These are phyloP conservation scores for Exophiala mesophila DNA, from an alignment of 2,329 filamentous ascomycete genomes.

Conservation along the genomic window DNA sequence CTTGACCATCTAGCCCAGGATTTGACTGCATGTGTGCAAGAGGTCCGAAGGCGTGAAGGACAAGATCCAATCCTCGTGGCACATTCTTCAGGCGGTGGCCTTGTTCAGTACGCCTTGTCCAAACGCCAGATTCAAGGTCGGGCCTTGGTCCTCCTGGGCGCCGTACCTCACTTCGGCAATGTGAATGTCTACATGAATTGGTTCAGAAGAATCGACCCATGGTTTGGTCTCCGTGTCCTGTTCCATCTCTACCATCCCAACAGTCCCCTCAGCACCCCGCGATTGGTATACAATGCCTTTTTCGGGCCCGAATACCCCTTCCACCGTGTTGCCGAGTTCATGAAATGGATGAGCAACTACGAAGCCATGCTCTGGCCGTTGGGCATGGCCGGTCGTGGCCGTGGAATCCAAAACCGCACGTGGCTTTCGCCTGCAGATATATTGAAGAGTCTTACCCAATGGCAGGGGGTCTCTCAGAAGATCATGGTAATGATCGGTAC, in stretches of 20 bases:
- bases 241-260: conserved; percentile 48
- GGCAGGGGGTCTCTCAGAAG: conserved; percentile 32
- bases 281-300: conserved; percentile 47
- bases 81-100: conserved; percentile 50
- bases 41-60: conserved; percentile 29
- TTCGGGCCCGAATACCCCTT: conserved; percentile 46
- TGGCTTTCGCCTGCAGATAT: conserved; percentile 10
- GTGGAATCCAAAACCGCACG: neutral
- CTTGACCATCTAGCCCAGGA: conserved; percentile 43
- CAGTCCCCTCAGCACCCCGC: conserved; percentile 49
- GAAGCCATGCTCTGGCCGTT: conserved; percentile 52
- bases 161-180: conserved; percentile 46
- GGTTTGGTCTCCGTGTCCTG: conserved; percentile 45
- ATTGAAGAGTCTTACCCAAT: conserved; percentile 25
- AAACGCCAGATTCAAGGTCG: conserved; percentile 34
- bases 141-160: conserved; percentile 45
- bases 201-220: conserved; percentile 42
- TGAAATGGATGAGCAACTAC: conserved; percentile 43
- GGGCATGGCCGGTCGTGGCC: conserved; percentile 34
- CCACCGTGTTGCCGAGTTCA: conserved; percentile 40
- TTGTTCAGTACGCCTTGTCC: conserved; percentile 48
- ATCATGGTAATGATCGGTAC: conserved; percentile 40
- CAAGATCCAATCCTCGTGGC: conserved; percentile 41
- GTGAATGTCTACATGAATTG: conserved; percentile 44
- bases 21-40: conserved; percentile 39